Percentiles rank a stretch among this genome's conserved stretches.
These are phyloP conservation scores for Diaporthe sp. DNA, from an alignment of 2,329 filamentous ascomycete species.

Conservation along the genomic window DNA sequence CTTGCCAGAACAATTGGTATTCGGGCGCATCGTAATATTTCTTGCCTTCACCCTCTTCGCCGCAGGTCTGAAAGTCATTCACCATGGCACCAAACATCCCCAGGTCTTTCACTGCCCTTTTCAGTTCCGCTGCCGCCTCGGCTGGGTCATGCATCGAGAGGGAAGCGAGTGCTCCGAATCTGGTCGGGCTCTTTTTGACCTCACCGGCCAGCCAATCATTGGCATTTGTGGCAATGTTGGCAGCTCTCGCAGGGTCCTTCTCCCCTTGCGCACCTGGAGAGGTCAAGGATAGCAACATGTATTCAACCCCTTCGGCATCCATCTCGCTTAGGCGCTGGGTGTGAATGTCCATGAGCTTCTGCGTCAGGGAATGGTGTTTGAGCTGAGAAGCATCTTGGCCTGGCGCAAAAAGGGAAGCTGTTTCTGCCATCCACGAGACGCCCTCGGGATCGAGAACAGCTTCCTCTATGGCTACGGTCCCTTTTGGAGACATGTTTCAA, in stretches of 20 bases:
- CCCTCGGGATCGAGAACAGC: constrained; percentile 50
- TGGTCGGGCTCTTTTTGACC: constrained; percentile 43
- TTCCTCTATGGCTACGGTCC: constrained; percentile 52
- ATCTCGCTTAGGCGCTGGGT: constrained; percentile 45
- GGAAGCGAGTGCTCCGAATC: constrained; percentile 49
- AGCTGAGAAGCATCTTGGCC: constrained; percentile 40
- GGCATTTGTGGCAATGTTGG: constrained; percentile 43
- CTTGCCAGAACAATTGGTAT: constrained; percentile 49
- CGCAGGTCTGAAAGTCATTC: constrained; percentile 49
- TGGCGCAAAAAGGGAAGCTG: constrained; percentile 44
- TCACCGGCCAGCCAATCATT: constrained; percentile 51
- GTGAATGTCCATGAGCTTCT: constrained; percentile 49
- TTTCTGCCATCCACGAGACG: constrained; percentile 45
- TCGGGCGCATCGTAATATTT: constrained; percentile 49
- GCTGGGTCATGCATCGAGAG: constrained; percentile 50
- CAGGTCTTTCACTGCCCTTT: constrained; percentile 47
- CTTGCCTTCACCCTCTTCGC: constrained; percentile 40
- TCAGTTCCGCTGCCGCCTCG: constrained; percentile 47
- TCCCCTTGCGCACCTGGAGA: constrained; percentile 50
- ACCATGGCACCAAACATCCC: constrained; percentile 51
- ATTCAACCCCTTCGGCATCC: constrained; percentile 52
- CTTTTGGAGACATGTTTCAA: constrained; percentile 37
- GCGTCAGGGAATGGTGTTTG: constrained; percentile 43
- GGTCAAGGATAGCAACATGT: constrained; percentile 52
- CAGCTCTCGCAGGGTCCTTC: constrained; percentile 44